Evolutionary conservation across 768 basidiomycete genomes (phyloP), one percentile per base, ranked within the genome.

Genomic region (Lyophyllum atratum): DNA sequence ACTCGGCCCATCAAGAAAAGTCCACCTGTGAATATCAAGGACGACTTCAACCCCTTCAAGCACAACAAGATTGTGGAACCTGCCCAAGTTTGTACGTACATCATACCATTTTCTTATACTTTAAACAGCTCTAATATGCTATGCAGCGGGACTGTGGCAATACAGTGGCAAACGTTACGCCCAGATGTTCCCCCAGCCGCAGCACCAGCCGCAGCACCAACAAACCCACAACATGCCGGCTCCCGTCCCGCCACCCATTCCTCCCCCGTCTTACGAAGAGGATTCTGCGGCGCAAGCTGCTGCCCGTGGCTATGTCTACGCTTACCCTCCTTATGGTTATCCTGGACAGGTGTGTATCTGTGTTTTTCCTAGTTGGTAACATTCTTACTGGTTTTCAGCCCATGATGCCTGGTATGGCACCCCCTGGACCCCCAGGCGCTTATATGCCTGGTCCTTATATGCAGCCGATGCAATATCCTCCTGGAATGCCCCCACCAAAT

Each of bases 1-100:
- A 78, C 84, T 28, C 87, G 89, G 33, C 70, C 77, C 19, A 83
- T 86, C 70, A 93, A 93, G 80, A 92, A 90, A 74, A 82, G 80
- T 52, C 67, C 81, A 3, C 80, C 84, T 22, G 89, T 95, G 33
- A 89, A 93, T 68, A 84, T 96, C 72, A 93, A 96, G 75, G 93
- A 97, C 64, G 96, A 98, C 68, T 99, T 99, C 70, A 97, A 95
- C 70, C 95, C 96, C 15, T 97, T 96, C 84, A 93, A 92, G 74
- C 85, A 89, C 65, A 83, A 84, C 67, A 92, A 92, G 70, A 86
- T 94, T 25, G 82, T 78, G 8, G 92, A 92, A 52, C 84, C 94
- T 7, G 73, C 82, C 24, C 80, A 85, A 67, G 82, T 93, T 60
- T 72, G 94, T 95, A 69, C 64, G 93, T 83, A 14, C 26, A 24